Evolutionary conservation across 1,139 yeast genomes (phyloP), one percentile per base, ranked within the genome.

Genomic region (Pichia sp.): DNA sequence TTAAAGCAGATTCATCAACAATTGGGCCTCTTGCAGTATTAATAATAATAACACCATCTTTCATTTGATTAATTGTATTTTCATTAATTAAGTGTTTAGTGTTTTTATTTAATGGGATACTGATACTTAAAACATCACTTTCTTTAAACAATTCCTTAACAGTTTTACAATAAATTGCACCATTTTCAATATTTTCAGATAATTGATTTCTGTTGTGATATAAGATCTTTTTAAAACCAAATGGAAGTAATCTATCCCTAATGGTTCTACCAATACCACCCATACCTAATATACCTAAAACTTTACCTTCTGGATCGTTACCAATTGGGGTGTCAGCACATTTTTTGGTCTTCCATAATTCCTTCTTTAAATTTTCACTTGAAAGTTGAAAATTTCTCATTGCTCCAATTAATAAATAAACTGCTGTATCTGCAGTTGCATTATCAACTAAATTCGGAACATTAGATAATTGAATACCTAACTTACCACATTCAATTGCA

Each of bases 381-480:
- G 78, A 76, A 40, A 59, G 51, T 47, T 70, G 69, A 56, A 74
- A 86, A 64, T 82, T 82, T 60, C 95, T 75, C 58, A 84, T 61
- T 1, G 90, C 81, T 6, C 86, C 78, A 41, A 86, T 62, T 20
- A 82, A 56, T 55, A 86, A 67, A 59, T 68, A 84, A 6, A 84
- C 74, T 45, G 87, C 90, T 3, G 89, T 78, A 55, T 82, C 89
- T 1, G 96, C 95, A 12, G 96, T 87, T 12, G 95, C 85, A 8
- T 74, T 77, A 54, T 84, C 89, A 20, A 85, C 94, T 4, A 84
- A 69, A 4, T 69, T 71, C 4, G 94, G 90, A 7, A 82, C 83
- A 60, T 86, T 82, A 9, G 90, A 77, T 10, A 85, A 68, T 63
- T 82, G 87, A 45, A 86, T 80, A 8, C 68, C 68, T 27, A 59